Evolutionary conservation across 2,329 filamentous ascomycete genomes (phyloP), one percentile per base, ranked within the genome.

Genomic region (Colletotrichum orbiculare): DNA sequence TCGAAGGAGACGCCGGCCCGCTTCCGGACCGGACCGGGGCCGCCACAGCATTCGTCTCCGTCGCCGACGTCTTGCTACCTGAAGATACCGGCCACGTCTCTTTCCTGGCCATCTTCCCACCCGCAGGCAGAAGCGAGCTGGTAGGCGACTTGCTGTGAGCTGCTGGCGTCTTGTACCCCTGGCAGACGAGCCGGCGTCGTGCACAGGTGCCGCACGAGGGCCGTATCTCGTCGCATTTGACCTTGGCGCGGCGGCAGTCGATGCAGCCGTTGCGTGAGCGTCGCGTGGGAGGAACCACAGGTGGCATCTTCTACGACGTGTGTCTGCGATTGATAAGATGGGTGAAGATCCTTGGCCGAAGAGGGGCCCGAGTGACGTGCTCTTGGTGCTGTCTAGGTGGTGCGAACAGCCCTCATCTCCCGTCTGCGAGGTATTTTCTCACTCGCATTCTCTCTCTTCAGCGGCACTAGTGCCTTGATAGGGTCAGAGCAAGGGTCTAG

Each of bases 181-280:
- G 72, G 70, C 73, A 71, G 67, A 72, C 70, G 66, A 72, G 68
- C 33, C 72, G 67, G 12, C 71, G 73, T 39, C 72, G 71, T 50
- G 66, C 69, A 64, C 71, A 80, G 73, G 74, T 75, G 4, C 74
- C 74, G 63, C 73, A 76, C 8, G 66, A 68, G 2, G 73, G 73
- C 13, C 70, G 71, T 15, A 69, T 57, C 63, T 76, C 74, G 34
- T 73, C 73, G 69, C 74, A 75, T 47, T 75, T 76, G 54, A 76
- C 74, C 17, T 73, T 71, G 41, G 73, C 67, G 8, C 73, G 65
- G 58, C 74, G 75, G 68, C 73, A 75, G 56, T 74, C 75, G 59
- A 75, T 73, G 70, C 73, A 76, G 52, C 74, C 74, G 12, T 74
- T 71, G 8, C 73, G 73, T 6, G 74, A 76, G 15, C 66, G 66